Base-by-base conservation (phyloP, 2,329 filamentous ascomycete genomes). In the Tolypocladium endophyticum region DNA sequence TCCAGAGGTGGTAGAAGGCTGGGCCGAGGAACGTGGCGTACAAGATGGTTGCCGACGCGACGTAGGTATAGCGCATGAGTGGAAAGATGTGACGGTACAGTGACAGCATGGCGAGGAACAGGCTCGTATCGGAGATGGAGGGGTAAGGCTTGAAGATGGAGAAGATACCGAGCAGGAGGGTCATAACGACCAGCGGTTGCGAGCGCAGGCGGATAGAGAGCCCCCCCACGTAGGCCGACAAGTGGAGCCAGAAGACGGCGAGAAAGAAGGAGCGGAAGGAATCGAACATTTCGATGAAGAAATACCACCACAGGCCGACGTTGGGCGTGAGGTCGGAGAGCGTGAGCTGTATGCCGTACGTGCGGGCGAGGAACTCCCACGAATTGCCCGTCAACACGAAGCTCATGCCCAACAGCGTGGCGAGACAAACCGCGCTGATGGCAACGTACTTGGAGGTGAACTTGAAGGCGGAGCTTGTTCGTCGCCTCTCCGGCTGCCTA, bases 221-320 rank as follows among this genome's bases (percentile, higher is more conserved):
- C 0, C 90, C 93, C 20, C 88, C 89, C 41, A 96, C 90, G 74
- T 99, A 99, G 45, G 89, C 88, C 0, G 89, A 86, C 60, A 97
- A 85, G 71, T 99, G 94, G 62, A 99, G 82, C 92, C 95, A 97
- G 77, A 99, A 99, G 56, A 99, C 92, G 59, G 90, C 94, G 3
- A 99, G 83, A 80, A 97, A 99, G 80, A 99, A 99, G 66, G 89
- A 87, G 45, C 94, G 85, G 81, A 99, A 99, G 1, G 92, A 93
- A 75, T 99, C 94, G 72, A 99, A 99, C 86, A 99, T 99, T 72
- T 99, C 93, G 66, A 95, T 96, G 71, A 99, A 97, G 76, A 99
- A 99, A 75, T 99, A 99, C 94, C 94, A 99, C 94, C 94, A 99
- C 1, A 99, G 80, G 1, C 94, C 94, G 36, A 95, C 89, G 65